Evolutionary conservation across 768 basidiomycete genomes (phyloP).

Genomic region (Tricholoma sp.): DNA sequence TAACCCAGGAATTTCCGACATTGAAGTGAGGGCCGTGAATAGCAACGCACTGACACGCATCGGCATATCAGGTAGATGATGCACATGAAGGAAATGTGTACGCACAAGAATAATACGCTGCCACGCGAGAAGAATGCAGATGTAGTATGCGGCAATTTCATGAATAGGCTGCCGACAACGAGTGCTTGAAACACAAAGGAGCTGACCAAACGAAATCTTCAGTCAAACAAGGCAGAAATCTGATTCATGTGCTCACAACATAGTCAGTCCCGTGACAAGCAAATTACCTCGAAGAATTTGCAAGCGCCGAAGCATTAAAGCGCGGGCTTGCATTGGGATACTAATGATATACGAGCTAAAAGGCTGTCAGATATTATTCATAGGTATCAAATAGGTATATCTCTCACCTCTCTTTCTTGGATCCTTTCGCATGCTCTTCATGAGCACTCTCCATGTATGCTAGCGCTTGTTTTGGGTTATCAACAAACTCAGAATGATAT

Average conservation of each 20-base stretch:
- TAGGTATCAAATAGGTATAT: neutral
- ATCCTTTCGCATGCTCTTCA: conserved; percentile 45
- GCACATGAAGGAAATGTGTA: conserved; percentile 4
- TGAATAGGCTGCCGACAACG: conserved; percentile 63
- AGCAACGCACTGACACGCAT: conserved; percentile 6
- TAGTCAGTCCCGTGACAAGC: conserved; percentile 29
- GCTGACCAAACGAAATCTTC: conserved; percentile 21
- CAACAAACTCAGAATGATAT: conserved; percentile 40
- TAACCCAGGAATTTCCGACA: conserved; percentile 31
- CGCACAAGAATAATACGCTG: conserved; percentile 72
- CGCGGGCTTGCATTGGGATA: conserved; percentile 37
- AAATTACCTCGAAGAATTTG: conserved; percentile 41
- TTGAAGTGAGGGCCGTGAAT: conserved; percentile 7
- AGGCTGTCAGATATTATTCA: neutral
- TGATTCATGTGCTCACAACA: conserved; percentile 21
- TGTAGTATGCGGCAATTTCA: conserved; percentile 48
- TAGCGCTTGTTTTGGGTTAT: conserved; percentile 33
- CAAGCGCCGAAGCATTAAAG: conserved; percentile 38
- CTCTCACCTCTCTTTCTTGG: conserved; percentile 28
- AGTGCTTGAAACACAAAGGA: conserved; percentile 47
- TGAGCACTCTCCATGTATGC: conserved; percentile 44
- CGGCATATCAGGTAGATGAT: neutral
- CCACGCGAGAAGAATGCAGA: conserved; percentile 68
- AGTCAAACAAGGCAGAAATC: conserved; percentile 3
- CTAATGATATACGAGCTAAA: conserved; percentile 41